These are phyloP conservation scores for Syzygium aromaticum DNA, from an alignment of 345 rosid genomes.

Conservation along the genomic window DNA sequence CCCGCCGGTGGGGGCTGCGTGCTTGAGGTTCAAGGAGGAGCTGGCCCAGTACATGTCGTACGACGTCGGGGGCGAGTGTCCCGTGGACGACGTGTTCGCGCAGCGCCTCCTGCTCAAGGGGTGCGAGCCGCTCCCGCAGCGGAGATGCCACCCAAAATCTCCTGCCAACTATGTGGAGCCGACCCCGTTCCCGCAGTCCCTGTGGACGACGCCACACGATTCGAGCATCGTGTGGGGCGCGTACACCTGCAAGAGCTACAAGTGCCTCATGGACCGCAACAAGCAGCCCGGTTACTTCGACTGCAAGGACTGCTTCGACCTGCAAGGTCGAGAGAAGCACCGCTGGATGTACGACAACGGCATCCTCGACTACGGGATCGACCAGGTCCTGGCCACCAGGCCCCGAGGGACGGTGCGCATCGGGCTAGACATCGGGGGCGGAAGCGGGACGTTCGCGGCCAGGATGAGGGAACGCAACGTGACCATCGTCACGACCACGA, in stretches of 20 bases:
- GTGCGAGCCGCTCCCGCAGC: conserved; percentile 42
- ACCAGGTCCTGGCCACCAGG: conserved; percentile 20
- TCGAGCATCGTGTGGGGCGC: conserved; percentile 36
- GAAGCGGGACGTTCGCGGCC: conserved; percentile 44
- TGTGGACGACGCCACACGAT: conserved; percentile 30
- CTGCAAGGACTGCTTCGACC: conserved; percentile 45
- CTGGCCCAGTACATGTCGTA: conserved; percentile 31
- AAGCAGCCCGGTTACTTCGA: conserved; percentile 22
- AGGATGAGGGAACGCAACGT: conserved; percentile 48
- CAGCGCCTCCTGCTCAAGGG: conserved; percentile 40
- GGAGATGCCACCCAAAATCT: conserved; percentile 35
- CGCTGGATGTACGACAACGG: conserved; percentile 31
- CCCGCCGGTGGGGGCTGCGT: conserved; percentile 27
- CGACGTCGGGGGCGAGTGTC: conserved; percentile 35
- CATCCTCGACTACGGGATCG: conserved; percentile 30
- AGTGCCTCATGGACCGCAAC: conserved; percentile 28
- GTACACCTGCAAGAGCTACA: conserved; percentile 39
- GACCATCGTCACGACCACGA: conserved; percentile 33
- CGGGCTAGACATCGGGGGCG: conserved; percentile 46
- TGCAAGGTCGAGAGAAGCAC: conserved; percentile 27
- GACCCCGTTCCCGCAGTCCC: conserved; percentile 16
- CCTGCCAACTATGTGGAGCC: conserved; percentile 27
- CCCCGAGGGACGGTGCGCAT: conserved; percentile 21
- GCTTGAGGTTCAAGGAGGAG: conserved; percentile 34
- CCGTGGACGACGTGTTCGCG: conserved; percentile 34